These are phyloP conservation scores for Nissolia schottii DNA, from an alignment of 306 rosid species.

Conservation along the genomic window DNA sequence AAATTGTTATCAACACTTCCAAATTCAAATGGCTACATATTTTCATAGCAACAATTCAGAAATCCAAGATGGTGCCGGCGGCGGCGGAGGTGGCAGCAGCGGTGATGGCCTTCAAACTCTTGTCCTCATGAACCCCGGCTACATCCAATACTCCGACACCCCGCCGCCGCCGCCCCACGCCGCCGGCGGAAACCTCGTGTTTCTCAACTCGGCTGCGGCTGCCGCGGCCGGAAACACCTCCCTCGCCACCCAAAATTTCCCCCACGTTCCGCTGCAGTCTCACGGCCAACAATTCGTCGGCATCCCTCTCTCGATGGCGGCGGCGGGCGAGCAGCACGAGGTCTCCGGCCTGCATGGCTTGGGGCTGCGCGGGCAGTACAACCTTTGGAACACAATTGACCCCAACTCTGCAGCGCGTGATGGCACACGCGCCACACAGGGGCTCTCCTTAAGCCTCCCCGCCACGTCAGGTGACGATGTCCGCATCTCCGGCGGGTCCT, in stretches of 20 bases:
- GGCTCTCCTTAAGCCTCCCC: slow-evolving; percentile 57
- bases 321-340: slow-evolving; percentile 41
- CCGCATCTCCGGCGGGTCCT: slow-evolving; percentile 52
- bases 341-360: slow-evolving; percentile 82
- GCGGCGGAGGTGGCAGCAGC: slow-evolving; percentile 53
- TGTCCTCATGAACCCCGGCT: slow-evolving; percentile 83
- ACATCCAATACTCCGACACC: slow-evolving; percentile 70
- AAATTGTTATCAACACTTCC: background rate
- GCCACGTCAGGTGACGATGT: slow-evolving; percentile 42
- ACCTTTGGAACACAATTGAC: slow-evolving; percentile 66
- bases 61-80: slow-evolving; percentile 51
- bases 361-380: slow-evolving; percentile 59
- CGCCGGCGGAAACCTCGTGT: slow-evolving; percentile 38
- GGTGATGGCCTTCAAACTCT: slow-evolving; percentile 82
- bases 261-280: slow-evolving; percentile 58
- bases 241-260: slow-evolving; percentile 17
- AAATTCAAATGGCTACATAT: slow-evolving; percentile 70
- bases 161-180: slow-evolving; percentile 48
- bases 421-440: slow-evolving; percentile 59
- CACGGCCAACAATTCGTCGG: slow-evolving; percentile 66
- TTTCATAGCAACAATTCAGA: slow-evolving; percentile 79
- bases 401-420: slow-evolving; percentile 70
- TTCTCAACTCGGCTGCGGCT: slow-evolving; percentile 54
- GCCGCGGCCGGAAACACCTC: slow-evolving; percentile 33
- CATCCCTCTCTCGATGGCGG: slow-evolving; percentile 37